A percentile compares a stretch with the other conserved stretches of the same genome.
Conservation (phyloP, 2,329 filamentous ascomycete species). For the Microdochium paspali region DNA sequence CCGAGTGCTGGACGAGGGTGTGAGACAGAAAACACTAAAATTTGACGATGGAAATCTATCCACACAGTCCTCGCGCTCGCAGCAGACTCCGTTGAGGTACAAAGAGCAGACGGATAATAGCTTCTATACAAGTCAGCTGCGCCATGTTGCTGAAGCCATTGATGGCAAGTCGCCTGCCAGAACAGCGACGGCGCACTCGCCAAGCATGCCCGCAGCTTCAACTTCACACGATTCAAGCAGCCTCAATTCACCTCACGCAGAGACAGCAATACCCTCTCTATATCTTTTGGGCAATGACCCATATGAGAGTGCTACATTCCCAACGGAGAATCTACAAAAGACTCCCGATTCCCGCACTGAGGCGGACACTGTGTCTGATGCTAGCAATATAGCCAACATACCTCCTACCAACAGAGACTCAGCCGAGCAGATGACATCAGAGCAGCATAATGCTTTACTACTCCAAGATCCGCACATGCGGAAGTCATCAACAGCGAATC, state of each 20-base stretch:
- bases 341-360: constrained; percentile 1
- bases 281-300: too few species aligned
- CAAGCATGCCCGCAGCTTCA: not conserved
- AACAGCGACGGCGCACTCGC: not conserved
- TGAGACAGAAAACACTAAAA: constrained; percentile 67
- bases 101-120: constrained; percentile 72
- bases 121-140: constrained; percentile 72
- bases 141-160: constrained; percentile 16
- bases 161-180: constrained; percentile 4
- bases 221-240: not conserved
- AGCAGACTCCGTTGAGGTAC: constrained; percentile 49
- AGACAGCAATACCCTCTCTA: too few species aligned
- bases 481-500: constrained; percentile 86
- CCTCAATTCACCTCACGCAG: too few species aligned
- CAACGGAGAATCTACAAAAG: not conserved
- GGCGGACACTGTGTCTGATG: constrained; percentile 1
- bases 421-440: constrained; percentile 55
- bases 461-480: constrained; percentile 77
- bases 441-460: constrained; percentile 84
- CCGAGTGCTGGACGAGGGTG: constrained; percentile 74
- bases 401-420: constrained; percentile 9
- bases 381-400: not conserved
- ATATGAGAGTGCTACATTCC: too few species aligned
- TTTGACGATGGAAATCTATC: constrained; percentile 53
- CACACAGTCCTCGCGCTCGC: constrained; percentile 55